A percentile compares a stretch with the other conserved stretches of the same genome.
Conservation (phyloP, 2,329 filamentous ascomycete genomes). For the Sclerotinia borealis region DNA sequence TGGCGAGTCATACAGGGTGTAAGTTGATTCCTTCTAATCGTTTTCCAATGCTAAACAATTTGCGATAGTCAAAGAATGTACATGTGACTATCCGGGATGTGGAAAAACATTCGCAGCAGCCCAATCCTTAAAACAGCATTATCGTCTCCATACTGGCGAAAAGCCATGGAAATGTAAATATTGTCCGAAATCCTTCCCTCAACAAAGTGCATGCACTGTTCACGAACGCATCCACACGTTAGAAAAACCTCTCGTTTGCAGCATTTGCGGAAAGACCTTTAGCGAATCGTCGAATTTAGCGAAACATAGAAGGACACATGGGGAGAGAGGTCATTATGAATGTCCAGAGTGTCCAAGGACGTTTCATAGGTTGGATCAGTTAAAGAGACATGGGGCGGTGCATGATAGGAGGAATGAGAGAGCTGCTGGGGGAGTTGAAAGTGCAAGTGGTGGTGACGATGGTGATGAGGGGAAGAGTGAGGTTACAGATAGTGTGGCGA, state of each 20-base stretch:
- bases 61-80: constrained; percentile 48
- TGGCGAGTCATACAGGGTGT: constrained; percentile 61
- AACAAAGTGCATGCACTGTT: constrained; percentile 64
- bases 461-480: background rate
- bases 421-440: background rate
- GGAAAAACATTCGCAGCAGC: constrained; percentile 56
- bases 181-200: constrained; percentile 56
- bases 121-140: constrained; percentile 62
- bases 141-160: constrained; percentile 59
- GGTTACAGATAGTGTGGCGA: background rate
- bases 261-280: constrained; percentile 53
- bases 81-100: constrained; percentile 47
- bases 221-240: constrained; percentile 62
- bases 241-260: constrained; percentile 55
- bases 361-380: constrained; percentile 55
- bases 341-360: constrained; percentile 50
- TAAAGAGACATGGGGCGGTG: constrained; percentile 47
- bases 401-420: constrained; percentile 17
- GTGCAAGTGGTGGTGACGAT: background rate
- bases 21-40: constrained; percentile 31
- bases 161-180: constrained; percentile 53
- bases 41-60: background rate
- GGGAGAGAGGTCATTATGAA: constrained; percentile 44
- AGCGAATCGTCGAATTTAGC: constrained; percentile 61
- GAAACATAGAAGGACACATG: constrained; percentile 59